These are phyloP conservation scores for Codiaeum variegatum DNA, from an alignment of 441 rosid species.

Conservation along the genomic window DNA sequence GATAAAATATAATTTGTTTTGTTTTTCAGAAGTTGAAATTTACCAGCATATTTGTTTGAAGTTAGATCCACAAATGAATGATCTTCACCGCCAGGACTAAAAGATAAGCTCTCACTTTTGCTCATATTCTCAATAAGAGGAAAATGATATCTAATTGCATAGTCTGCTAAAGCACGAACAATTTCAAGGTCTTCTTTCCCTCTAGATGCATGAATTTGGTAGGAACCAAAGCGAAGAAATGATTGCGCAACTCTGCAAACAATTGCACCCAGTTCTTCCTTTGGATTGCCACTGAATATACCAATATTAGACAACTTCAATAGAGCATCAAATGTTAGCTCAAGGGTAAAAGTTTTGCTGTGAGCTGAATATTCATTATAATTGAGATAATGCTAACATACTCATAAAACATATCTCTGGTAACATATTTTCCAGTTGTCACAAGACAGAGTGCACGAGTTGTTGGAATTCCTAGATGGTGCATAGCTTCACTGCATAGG, in stretches of 20 bases:
- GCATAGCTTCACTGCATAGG: constrained; percentile 93
- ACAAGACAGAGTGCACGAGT: constrained; percentile 94
- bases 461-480: constrained; percentile 83
- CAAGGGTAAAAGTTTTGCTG: neutral
- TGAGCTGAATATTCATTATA: neutral
- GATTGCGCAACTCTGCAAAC: constrained; percentile 90
- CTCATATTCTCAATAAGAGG: constrained; percentile 80
- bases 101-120: constrained; percentile 81
- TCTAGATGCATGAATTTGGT: constrained; percentile 85
- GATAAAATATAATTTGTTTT: neutral
- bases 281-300: constrained; percentile 79
- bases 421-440: constrained; percentile 86
- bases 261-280: constrained; percentile 95
- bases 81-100: constrained; percentile 71
- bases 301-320: neutral
- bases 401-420: constrained; percentile 98
- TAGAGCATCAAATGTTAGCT: neutral
- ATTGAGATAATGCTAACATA: constrained; percentile 39
- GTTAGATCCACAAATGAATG: constrained; percentile 81
- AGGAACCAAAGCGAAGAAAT: constrained; percentile 88
- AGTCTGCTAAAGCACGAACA: constrained; percentile 74
- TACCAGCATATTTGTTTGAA: constrained; percentile 97
- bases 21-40: neutral
- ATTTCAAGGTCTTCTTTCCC: constrained; percentile 82
- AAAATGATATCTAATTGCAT: constrained; percentile 84